These are phyloP conservation scores for Cyclocybe aegerita DNA, from an alignment of 768 basidiomycete genomes.

Conservation along the genomic window DNA sequence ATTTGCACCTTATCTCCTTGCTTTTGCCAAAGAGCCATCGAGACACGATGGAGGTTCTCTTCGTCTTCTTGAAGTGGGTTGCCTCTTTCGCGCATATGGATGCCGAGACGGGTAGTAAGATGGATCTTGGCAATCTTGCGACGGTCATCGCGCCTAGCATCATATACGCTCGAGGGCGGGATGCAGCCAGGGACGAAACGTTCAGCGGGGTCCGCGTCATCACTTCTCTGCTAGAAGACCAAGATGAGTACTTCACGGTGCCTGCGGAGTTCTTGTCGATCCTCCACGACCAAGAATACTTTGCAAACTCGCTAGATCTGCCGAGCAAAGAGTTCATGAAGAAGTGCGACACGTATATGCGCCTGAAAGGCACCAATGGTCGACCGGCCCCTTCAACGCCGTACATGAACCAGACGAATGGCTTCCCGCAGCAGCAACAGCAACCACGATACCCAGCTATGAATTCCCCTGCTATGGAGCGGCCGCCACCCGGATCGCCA, in stretches of 20 bases:
- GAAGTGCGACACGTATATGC: constrained; percentile 91
- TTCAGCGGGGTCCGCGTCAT: constrained; percentile 87
- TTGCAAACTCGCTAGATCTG: constrained; percentile 82
- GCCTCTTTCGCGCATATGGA: constrained; percentile 98
- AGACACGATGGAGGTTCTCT: constrained; percentile 96
- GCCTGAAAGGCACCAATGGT: constrained; percentile 62
- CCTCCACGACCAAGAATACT: constrained; percentile 90
- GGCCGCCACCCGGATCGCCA: constrained; percentile 35
- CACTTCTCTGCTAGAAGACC: constrained; percentile 83
- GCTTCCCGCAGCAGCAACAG: constrained; percentile 21
- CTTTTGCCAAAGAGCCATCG: constrained; percentile 91
- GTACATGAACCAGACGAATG: constrained; percentile 38
- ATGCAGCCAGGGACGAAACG: constrained; percentile 90
- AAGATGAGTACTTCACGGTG: constrained; percentile 95
- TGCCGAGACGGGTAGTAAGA: constrained; percentile 95
- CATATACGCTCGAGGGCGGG: constrained; percentile 82
- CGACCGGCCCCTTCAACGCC: constrained; percentile 39
- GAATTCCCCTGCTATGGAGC: constrained; percentile 42
- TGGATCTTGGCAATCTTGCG: constrained; percentile 95
- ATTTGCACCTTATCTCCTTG: constrained; percentile 82
- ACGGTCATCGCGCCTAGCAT: constrained; percentile 99
- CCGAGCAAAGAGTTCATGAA: constrained; percentile 95
- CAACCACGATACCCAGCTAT: constrained; percentile 34
- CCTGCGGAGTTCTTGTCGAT: constrained; percentile 87
- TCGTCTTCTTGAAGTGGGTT: constrained; percentile 99